Conservation (phyloP, 164 flowering plant genomes). For the Macadamia integrifolia region DNA sequence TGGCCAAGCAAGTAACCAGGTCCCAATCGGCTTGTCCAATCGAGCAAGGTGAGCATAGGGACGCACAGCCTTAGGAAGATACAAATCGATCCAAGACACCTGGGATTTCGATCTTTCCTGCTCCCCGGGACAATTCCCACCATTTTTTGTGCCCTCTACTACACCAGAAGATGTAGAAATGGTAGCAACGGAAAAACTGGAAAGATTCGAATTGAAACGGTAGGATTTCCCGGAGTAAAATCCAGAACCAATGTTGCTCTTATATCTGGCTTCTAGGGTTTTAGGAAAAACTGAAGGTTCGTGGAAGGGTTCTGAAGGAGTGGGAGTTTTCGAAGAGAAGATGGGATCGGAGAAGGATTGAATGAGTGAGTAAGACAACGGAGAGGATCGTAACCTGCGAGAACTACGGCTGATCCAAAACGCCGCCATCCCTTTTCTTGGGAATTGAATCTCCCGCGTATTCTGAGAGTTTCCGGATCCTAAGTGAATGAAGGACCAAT, state of each 20-base stretch:
- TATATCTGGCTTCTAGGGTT: slow-evolving; percentile 6
- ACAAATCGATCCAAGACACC: slow-evolving; percentile 68
- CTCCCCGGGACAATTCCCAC: slow-evolving; percentile 8
- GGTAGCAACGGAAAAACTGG: slow-evolving; percentile 2
- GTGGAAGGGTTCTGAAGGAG: background rate
- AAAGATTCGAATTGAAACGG: background rate
- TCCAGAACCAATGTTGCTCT: background rate
- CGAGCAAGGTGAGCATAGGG: slow-evolving; percentile 89
- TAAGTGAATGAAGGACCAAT: too few species aligned
- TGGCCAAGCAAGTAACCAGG: slow-evolving; percentile 98
- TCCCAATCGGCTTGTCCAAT: slow-evolving; percentile 92
- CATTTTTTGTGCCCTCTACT: slow-evolving; percentile 4
- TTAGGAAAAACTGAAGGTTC: slow-evolving; percentile 1
- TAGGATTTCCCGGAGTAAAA: background rate
- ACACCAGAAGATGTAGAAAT: slow-evolving; percentile 17
- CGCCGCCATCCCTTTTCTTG: slow-evolving; percentile 24
- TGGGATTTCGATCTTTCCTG: slow-evolving; percentile 11
- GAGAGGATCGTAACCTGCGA: slow-evolving; percentile 21
- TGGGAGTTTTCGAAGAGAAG: slow-evolving; percentile 1
- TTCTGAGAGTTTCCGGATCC: too few species aligned
- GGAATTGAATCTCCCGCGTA: background rate
- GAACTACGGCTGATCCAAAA: slow-evolving; percentile 26
- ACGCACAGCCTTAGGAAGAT: slow-evolving; percentile 44
- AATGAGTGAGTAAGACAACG: slow-evolving; percentile 12
- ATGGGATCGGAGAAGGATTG: slow-evolving; percentile 8